These are phyloP conservation scores for Morella rubra DNA, from an alignment of 306 rosid genomes.

Conservation along the genomic window DNA sequence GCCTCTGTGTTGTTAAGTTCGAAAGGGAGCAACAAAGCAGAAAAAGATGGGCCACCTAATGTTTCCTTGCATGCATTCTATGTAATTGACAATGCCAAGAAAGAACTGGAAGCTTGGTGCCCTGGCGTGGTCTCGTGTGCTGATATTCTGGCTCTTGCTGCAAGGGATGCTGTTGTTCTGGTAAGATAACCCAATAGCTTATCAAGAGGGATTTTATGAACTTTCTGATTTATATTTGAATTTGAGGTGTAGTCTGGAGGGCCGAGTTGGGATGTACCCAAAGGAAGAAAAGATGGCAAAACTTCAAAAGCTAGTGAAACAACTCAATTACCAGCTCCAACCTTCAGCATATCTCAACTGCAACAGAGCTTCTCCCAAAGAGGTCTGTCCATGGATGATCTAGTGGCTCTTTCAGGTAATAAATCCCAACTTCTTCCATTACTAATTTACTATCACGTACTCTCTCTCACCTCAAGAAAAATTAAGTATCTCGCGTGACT, in stretches of 20 bases:
- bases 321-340: slow-evolving; percentile 64
- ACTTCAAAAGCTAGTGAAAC: slow-evolving; percentile 76
- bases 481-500: slow-evolving; percentile 10
- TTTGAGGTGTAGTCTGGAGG: slow-evolving; percentile 71
- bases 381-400: slow-evolving; percentile 51
- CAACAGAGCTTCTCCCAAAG: slow-evolving; percentile 48
- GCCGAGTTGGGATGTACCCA: slow-evolving; percentile 70
- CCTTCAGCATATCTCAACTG: slow-evolving; percentile 64
- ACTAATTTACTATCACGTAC: background rate
- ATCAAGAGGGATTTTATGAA: background rate
- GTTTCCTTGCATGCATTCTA: slow-evolving; percentile 47
- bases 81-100: slow-evolving; percentile 58
- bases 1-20: slow-evolving; percentile 51
- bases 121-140: slow-evolving; percentile 66
- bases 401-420: slow-evolving; percentile 59
- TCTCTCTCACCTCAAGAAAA: background rate
- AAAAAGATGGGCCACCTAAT: slow-evolving; percentile 57
- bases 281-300: slow-evolving; percentile 70
- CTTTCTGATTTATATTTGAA: slow-evolving; percentile 12
- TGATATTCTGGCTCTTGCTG: slow-evolving; percentile 53
- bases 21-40: slow-evolving; percentile 45
- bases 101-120: slow-evolving; percentile 43
- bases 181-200: slow-evolving; percentile 18
- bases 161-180: slow-evolving; percentile 52
- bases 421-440: background rate